Percentiles rank a stretch among this genome's conserved stretches.
Evolutionary conservation across 257 asterid genomes (phyloP).

Genomic region (Solanum chiquidenum): DNA sequence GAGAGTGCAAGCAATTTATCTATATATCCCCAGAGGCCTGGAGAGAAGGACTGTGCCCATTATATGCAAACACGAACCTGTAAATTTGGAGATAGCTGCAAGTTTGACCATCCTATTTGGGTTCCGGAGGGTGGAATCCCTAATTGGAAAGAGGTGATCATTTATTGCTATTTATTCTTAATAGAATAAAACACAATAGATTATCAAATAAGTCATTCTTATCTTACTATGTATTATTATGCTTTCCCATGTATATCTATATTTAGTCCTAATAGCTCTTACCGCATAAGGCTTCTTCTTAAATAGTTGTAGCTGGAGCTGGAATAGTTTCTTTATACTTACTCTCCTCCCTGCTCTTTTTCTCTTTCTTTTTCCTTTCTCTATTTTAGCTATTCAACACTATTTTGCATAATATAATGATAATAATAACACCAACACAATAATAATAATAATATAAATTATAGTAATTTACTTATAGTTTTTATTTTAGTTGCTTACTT

Average conservation of each 20-base stretch:
- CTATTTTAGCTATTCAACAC: neutral
- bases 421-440: neutral
- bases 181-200: constrained; percentile 5
- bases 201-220: constrained; percentile 19
- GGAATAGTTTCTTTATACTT: neutral
- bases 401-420: neutral
- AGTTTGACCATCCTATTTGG: constrained; percentile 99
- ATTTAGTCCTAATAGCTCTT: neutral
- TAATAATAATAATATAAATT: neutral
- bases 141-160: constrained; percentile 99
- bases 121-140: constrained; percentile 99
- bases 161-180: constrained; percentile 27
- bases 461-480: neutral
- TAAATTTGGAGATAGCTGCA: constrained; percentile 98
- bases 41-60: constrained; percentile 99
- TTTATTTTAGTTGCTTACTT: neutral
- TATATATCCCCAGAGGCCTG: constrained; percentile 97
- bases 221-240: neutral
- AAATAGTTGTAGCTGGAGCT: neutral
- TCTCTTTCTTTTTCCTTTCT: neutral
- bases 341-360: neutral
- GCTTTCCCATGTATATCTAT: neutral
- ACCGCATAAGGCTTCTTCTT: neutral
- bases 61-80: constrained; percentile 99
- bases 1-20: constrained; percentile 91